Base-by-base conservation (phyloP, 2,329 filamentous ascomycete genomes). In the Ustulina deusta region DNA sequence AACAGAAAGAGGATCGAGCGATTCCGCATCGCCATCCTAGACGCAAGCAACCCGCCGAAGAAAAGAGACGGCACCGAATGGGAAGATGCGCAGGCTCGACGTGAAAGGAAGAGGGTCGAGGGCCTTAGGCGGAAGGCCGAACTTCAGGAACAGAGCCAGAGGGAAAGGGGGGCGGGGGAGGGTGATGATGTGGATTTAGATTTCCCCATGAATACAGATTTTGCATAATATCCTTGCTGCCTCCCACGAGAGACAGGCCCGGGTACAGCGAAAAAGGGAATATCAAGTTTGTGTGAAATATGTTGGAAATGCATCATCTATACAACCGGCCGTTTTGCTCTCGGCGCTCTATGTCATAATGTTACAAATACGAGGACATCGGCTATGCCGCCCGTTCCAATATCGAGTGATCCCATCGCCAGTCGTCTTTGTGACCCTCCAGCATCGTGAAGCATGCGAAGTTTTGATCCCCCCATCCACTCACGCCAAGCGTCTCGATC, bases 1-100 rank as follows among this genome's bases (percentile, higher is more conserved):
- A 96, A 95, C 73, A 79, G 81, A 22, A 88, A 88, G 73, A 84
- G 92, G 52, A 93, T 91, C 69, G 83, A 84, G 55, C 83, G 91
- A 48, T 93, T 95, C 72, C 82, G 85, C 51, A 71, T 75, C 1
- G 84, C 86, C 6, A 79, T 93, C 48, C 72, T 76, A 62, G 77
- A 77, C 11, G 78, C 79, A 52, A 71, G 79, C 15, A 74, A 68
- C 25, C 72, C 71, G 13, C 72, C 71, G 0, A 72, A 68, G 9
- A 78, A 80, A 55, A 72, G 74, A 34, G 75, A 78, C 22, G 83
- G 81, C 22, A 78, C 78, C 54, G 79, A 81, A 66, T 88, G 88
- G 87, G 88, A 90, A 74, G 85, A 89, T 74, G 77, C 83, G 0
- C 80, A 81, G 15, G 77, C 78, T 6, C 82, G 87, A 68, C 81